Percentiles rank a stretch among this genome's conserved stretches.
Conservation (phyloP, 2,329 filamentous ascomycete species). For the Pleoardoris graminearum region DNA sequence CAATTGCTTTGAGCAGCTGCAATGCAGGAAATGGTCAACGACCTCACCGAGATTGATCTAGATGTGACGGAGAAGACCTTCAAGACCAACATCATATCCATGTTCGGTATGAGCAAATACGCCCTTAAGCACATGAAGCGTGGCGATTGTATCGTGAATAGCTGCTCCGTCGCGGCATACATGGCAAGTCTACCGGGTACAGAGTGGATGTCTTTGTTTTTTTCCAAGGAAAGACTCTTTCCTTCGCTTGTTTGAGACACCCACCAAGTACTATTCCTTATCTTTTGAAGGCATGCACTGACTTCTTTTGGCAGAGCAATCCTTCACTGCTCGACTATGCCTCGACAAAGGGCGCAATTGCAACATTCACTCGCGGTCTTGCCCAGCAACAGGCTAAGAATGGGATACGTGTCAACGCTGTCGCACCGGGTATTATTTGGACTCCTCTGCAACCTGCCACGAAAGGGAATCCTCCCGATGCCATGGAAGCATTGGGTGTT, state of each 20-base stretch:
- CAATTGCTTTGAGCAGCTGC: constrained; percentile 44
- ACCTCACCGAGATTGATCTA: constrained; percentile 59
- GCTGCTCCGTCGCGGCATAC: constrained; percentile 77
- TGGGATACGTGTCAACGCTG: constrained; percentile 73
- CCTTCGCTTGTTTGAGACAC: too few species aligned
- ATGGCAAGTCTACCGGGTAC: too few species aligned
- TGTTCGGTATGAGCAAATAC: constrained; percentile 78
- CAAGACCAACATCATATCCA: constrained; percentile 76
- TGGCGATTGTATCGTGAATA: constrained; percentile 77
- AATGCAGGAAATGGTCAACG: constrained; percentile 58
- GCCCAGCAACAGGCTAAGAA: constrained; percentile 71
- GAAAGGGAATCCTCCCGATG: constrained; percentile 15
- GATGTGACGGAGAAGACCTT: constrained; percentile 60
- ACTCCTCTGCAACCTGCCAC: constrained; percentile 23
- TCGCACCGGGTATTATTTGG: constrained; percentile 66
- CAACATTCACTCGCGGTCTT: constrained; percentile 74
- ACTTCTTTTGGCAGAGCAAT: too few species aligned
- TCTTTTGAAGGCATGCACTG: too few species aligned
- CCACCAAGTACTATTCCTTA: too few species aligned
- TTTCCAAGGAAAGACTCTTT: too few species aligned
- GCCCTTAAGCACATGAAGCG: constrained; percentile 69
- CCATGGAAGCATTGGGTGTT: constrained; percentile 20
- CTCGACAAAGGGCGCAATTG: constrained; percentile 72
- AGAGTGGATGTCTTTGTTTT: too few species aligned
- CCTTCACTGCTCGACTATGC: constrained; percentile 79